Base-by-base conservation (phyloP, 106 monocot genomes). In the Allium fistulosum region DNA sequence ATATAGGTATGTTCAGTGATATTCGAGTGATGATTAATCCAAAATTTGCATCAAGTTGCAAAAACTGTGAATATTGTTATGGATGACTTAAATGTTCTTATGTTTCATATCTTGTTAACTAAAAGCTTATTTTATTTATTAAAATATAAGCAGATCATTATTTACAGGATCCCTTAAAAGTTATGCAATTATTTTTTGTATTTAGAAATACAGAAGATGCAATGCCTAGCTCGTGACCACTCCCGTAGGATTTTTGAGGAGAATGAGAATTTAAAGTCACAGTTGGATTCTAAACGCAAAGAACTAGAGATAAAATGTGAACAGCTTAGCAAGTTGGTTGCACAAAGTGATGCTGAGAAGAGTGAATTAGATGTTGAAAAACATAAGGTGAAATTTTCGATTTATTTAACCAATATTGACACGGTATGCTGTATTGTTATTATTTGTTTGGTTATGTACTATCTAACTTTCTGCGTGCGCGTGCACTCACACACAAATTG, bases 181-280 rank as follows among this genome's bases (percentile, higher is more conserved):
- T 57, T 37, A 60, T 48, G 65, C 46, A 57, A n/a, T 66, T 48
- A 46, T 58, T 63, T 63, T 63, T 11, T 47, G 1, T 37, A 37
- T 5, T 37, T 37, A 91, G 91, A 91, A 69, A 87, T 87, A 26
- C 81, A 55, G 67, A 84, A 80, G 58, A 83, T 91, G 81, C 81
- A 87, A 51, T 37, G 69, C 8, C 60, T 67, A 53, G 84, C 90
- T 9, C 84, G 91, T 58, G 85, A 90, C 53, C 80, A 79, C 87
- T 75, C 90, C 59, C 83, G 77, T 9, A 79, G 77, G 49, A 73
- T 95, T 59, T 81, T 95, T 74, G 77, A 83, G 8, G 85, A 95
- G 58, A 95, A 95, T 76, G 78, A 83, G 51, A 79, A 82, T 48
- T 77, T 95, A 63, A 81, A 74, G 48, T 46, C 69, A 11, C 85